Percentiles rank a stretch among this genome's conserved stretches.
These are phyloP conservation scores for Plantago coronopus DNA, from an alignment of 305 asterid genomes.

Conservation along the genomic window DNA sequence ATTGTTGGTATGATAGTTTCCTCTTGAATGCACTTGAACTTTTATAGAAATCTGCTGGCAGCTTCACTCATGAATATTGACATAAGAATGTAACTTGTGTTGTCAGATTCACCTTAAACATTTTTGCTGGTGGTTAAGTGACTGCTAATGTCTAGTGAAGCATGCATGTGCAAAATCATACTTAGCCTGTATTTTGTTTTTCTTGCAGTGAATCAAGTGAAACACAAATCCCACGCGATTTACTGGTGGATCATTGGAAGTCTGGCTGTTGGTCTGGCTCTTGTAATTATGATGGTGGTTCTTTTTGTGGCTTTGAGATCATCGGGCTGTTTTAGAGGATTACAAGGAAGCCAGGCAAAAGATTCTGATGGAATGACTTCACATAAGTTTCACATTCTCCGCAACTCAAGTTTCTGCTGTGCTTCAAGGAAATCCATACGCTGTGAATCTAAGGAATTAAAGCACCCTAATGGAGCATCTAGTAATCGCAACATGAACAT, in stretches of 20 bases:
- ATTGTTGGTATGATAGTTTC: conserved; percentile 42
- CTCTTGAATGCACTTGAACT: not conserved
- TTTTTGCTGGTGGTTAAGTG: not conserved
- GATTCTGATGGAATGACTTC: conserved; percentile 49
- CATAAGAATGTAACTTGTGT: not conserved
- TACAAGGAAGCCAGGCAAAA: conserved; percentile 38
- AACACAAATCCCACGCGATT: conserved; percentile 53
- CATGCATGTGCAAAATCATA: not conserved
- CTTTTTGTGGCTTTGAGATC: conserved; percentile 56
- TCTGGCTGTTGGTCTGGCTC: conserved; percentile 64
- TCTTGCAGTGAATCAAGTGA: conserved; percentile 40
- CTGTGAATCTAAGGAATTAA: conserved; percentile 40
- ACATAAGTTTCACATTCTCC: conserved; percentile 74
- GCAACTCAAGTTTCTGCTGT: conserved; percentile 80
- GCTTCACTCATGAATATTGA: conserved; percentile 7
- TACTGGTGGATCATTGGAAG: conserved; percentile 91
- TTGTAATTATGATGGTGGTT: conserved; percentile 44
- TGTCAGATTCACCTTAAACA: not conserved
- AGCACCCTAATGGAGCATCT: conserved; percentile 56
- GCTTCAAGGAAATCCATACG: conserved; percentile 58
- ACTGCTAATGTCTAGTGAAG: not conserved
- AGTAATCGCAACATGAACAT: conserved; percentile 73
- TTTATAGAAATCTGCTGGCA: conserved; percentile 1
- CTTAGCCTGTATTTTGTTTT: not conserved
- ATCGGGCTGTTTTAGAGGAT: conserved; percentile 41